Evolutionary conservation across 108 stramenopile species (phyloP), one percentile per base, ranked within the genome.

Genomic region (Chaetoceros tenuissimus): DNA sequence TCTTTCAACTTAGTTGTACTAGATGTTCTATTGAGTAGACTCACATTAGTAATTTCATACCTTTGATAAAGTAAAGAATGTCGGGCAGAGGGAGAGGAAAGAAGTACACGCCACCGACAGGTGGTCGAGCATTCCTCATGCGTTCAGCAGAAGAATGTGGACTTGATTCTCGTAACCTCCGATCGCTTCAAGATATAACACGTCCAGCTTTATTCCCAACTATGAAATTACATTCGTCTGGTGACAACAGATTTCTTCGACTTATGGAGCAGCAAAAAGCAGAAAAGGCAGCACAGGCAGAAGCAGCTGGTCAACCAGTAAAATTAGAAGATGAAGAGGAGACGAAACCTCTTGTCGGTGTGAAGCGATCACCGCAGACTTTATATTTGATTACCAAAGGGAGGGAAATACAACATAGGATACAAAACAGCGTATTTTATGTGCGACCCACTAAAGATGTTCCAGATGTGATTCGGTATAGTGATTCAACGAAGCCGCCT

Each of bases 121-220:
- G 73, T n/a, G 75, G 79, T 10, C 74, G 77, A 43, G 58, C 76
- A 54, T 67, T 79, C 50, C 68, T 85, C 43, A 66, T 78, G 50
- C 55, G 79, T 53, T 82, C 84, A 0, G 84, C 84, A 0, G 62
- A 80, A 63, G 84, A 86, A 69, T 72, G 77, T 51, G 84, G 84
- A 13, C 55, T 86, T 46, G 84, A 79, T 63, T 71, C 72, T 0
- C 65, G 67, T 31, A 79, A 79, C 64, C 54, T 81, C 17, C 57
- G 69, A 20, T 51, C 52, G n/a, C 54, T 80, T 18, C 60, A 65
- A 45, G 76, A 77, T 24, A 61, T 78, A 28, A 66, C 67, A 25
- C 66, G 69, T 19, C 72, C 73, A 0, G 3, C 0, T 24, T 69
- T 82, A 20, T 86, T 75, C 54, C 73, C 81, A 3, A 77, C 80